Evolutionary conservation across 176 grass and related monocot species (phyloP).

Genomic region (Rhynchospora tenuis): DNA sequence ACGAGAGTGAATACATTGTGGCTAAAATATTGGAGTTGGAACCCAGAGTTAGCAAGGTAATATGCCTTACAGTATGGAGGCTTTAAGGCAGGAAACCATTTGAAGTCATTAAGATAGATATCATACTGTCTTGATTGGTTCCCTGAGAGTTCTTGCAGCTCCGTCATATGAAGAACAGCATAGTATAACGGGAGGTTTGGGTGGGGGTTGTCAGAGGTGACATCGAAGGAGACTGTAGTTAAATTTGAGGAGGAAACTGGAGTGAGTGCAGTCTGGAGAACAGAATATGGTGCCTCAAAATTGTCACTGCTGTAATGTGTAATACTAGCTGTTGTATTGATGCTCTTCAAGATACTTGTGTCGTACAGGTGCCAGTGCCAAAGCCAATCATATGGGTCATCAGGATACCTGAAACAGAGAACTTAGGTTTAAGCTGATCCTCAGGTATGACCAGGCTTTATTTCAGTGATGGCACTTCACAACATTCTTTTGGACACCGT

Average conservation of each 20-base stretch:
- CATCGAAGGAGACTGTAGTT: not conserved
- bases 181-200: not conserved
- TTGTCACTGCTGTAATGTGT: accelerated
- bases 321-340: constrained; percentile 8
- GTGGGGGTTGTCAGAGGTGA: not conserved
- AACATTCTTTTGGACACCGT: too few species aligned
- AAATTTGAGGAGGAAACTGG: constrained; percentile 23
- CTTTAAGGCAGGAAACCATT: not conserved
- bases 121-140: constrained; percentile 20
- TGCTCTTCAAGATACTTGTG: not conserved
- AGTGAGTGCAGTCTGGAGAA: constrained; percentile 43
- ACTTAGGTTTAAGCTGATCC: not conserved
- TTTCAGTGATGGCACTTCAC: too few species aligned
- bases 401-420: constrained; percentile 36
- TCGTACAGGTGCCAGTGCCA: not conserved
- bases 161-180: constrained; percentile 4
- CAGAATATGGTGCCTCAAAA: constrained; percentile 25
- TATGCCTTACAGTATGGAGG: not conserved
- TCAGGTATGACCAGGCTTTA: too few species aligned
- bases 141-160: constrained; percentile 17
- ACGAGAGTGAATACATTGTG: constrained; percentile 16
- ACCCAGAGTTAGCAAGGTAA: not conserved
- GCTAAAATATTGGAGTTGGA: accelerated
- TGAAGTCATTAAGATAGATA: not conserved
- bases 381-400: constrained; percentile 31